These are phyloP conservation scores for Camellia oleifera DNA, from an alignment of 179 eudicot species.

Conservation along the genomic window DNA sequence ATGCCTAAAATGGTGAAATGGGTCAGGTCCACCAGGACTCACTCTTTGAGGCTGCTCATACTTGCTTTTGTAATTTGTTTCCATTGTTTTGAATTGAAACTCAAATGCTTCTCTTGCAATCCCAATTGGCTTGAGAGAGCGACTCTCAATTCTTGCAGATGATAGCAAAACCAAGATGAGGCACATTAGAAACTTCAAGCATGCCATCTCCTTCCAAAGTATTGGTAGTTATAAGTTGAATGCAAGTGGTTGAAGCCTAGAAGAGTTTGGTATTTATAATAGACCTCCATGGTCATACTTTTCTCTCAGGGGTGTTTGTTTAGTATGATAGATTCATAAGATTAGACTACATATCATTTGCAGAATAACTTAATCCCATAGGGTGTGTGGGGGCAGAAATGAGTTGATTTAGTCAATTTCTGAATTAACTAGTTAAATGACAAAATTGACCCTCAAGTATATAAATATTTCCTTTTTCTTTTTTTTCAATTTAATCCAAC, in stretches of 20 bases:
- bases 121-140: conserved; percentile 4
- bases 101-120: conserved; percentile 7
- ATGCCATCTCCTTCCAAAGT: background rate
- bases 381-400: too few relatives aligned
- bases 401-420: too few relatives aligned
- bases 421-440: too few relatives aligned
- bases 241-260: background rate
- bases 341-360: too few relatives aligned
- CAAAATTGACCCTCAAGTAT: too few relatives aligned
- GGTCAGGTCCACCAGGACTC: conserved; percentile 28
- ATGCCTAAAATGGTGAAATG: conserved; percentile 19
- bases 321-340: too few relatives aligned
- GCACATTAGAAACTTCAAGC: background rate
- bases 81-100: background rate
- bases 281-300: background rate
- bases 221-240: background rate
- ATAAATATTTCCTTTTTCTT: too few relatives aligned
- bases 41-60: conserved; percentile 8
- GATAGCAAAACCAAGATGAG: conserved; percentile 2
- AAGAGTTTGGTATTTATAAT: background rate
- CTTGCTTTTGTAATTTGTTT: background rate
- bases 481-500: too few relatives aligned
- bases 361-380: too few relatives aligned
- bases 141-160: background rate
- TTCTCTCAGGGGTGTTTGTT: too few relatives aligned